Percentiles rank a stretch among this genome's conserved stretches.
Evolutionary conservation across 345 rosid genomes (phyloP).

Genomic region (Dipteronia dyeriana): DNA sequence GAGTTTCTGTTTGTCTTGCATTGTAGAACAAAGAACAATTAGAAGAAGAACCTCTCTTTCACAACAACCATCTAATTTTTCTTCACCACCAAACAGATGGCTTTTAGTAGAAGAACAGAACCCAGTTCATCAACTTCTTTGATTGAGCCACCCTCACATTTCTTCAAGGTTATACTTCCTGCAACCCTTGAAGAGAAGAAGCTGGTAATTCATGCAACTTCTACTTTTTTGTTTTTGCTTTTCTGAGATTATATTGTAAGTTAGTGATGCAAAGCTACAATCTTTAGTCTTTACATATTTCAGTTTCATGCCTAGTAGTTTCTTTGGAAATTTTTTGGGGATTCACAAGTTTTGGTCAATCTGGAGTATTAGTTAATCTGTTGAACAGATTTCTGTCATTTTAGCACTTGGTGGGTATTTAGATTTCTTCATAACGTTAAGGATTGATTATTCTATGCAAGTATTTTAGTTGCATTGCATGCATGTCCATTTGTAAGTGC

Average conservation of each 20-base stretch:
- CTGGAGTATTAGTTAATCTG: neutral
- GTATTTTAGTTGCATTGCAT: too few relatives aligned
- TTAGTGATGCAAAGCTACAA: too few relatives aligned
- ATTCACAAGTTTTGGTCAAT: neutral
- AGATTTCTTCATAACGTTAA: neutral
- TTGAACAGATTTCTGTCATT: neutral
- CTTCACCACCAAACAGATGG: neutral
- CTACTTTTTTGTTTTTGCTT: neutral
- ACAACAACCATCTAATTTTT: neutral
- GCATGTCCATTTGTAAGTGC: neutral
- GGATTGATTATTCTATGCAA: neutral
- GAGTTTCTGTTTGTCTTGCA: too few relatives aligned
- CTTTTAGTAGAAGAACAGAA: neutral
- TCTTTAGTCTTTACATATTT: neutral
- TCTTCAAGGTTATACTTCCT: constrained; percentile 1
- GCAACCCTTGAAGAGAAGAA: constrained; percentile 2
- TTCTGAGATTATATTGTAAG: neutral
- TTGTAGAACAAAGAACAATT: too few relatives aligned
- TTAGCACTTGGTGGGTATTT: neutral
- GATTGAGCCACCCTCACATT: neutral
- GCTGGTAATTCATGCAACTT: neutral
- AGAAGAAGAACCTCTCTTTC: neutral
- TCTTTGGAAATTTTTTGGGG: neutral
- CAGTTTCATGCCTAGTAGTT: neutral
- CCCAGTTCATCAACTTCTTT: neutral